Base-by-base conservation (phyloP, 805 yeast species). In the Starmerella floricola region DNA sequence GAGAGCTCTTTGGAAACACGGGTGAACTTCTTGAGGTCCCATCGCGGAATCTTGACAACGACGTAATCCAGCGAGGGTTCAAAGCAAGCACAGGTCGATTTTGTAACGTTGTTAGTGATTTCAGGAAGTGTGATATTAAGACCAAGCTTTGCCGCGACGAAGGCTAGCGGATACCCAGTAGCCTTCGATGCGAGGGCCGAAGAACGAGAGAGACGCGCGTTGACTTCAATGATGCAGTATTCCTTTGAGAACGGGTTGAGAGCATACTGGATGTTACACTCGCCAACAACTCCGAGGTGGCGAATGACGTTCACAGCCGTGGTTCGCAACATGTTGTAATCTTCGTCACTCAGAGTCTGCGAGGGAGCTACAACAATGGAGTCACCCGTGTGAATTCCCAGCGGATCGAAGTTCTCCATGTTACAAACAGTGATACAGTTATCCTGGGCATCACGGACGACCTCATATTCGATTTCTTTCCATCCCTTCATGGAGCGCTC, bases 101-200 rank as follows among this genome's bases (percentile, higher is more conserved):
- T 79, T 36, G 98, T 88, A 46, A 88, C 96, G 36, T 94, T 77
- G 71, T 88, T 88, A 62, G 78, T 79, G 59, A 88, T 80, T 65
- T 88, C 93, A 57, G 84, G 81, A 60, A 88, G 73, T 34, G 96
- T 87, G 58, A 83, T 83, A 68, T 85, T 84, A 59, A 88, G 71
- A 64, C 95, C 98, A 51, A 88, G 71, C 65, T 88, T 88, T 50
- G 97, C 97, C 52, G 98, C 98, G 42, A 94, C 91, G 64, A 86
- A 88, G 40, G 98, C 98, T 55, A 88, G 73, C 56, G 98, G 98
- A 61, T 88, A 88, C 55, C 97, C 98, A 35, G 98, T 88, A 30
- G 98, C 98, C 70, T 88, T 88, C 19, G 97, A 88, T 36, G 98
- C 98, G 57, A 88, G 73, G 44, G 98, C 98, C n/a, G 97, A 91